Conservation (phyloP, 2,329 filamentous ascomycete species). For the Coniochaeta sp. region DNA sequence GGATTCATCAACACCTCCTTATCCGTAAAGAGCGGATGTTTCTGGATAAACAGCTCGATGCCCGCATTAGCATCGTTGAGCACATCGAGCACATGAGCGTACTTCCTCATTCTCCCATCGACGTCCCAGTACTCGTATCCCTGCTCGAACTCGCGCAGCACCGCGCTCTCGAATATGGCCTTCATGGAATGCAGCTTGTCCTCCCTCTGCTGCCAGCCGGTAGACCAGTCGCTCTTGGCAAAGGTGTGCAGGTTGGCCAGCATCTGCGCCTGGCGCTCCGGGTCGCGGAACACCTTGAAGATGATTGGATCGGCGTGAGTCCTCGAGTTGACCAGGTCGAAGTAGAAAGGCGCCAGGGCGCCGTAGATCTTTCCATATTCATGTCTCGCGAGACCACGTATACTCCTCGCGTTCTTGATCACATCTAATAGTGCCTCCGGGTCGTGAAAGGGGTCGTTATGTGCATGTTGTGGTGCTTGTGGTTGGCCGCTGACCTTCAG, state of each 20-base stretch:
- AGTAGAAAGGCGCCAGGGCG: constrained; percentile 83
- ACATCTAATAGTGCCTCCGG: constrained; percentile 60
- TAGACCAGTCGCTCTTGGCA: constrained; percentile 69
- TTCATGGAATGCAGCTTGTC: constrained; percentile 69
- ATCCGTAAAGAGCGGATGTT: constrained; percentile 76
- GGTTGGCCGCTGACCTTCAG: constrained; percentile 44
- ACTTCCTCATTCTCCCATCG: constrained; percentile 80
- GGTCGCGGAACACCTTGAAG: constrained; percentile 81
- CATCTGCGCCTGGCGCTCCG: constrained; percentile 86
- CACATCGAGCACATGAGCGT: constrained; percentile 75
- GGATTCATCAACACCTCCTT: constrained; percentile 65
- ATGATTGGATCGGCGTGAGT: constrained; percentile 74
- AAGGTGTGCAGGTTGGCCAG: constrained; percentile 75
- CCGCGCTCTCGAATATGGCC: constrained; percentile 81
- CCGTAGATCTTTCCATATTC: constrained; percentile 89
- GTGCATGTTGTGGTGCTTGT: constrained; percentile 8
- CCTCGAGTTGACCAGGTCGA: constrained; percentile 65
- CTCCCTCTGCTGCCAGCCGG: constrained; percentile 65
- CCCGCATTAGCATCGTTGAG: constrained; percentile 75
- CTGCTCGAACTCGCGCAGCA: constrained; percentile 85
- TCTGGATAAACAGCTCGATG: constrained; percentile 80
- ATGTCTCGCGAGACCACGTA: constrained; percentile 76
- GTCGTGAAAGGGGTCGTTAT: constrained; percentile 44
- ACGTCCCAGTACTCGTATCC: constrained; percentile 86
- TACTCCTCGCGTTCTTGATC: constrained; percentile 64